A percentile compares a stretch with the other conserved stretches of the same genome.
Conservation (phyloP, 441 rosid species). For the Adansonia gregorii region DNA sequence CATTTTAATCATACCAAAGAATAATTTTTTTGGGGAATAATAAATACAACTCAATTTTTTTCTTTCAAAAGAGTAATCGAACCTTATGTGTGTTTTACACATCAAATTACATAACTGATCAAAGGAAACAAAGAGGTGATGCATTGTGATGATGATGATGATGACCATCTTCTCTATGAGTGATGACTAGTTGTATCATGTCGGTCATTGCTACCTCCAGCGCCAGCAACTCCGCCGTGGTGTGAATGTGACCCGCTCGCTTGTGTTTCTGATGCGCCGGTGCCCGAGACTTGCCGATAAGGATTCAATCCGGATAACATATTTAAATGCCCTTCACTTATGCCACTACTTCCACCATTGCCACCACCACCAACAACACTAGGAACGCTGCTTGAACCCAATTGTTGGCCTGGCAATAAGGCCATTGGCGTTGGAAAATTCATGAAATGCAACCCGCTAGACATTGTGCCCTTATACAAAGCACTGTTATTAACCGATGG, state of each 20-base stretch:
- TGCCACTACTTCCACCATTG: constrained; percentile 26
- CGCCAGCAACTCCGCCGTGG: constrained; percentile 31
- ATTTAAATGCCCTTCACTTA: constrained; percentile 56
- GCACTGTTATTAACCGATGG: constrained; percentile 55
- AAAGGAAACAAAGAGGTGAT: constrained; percentile 6
- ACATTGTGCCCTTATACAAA: constrained; percentile 52
- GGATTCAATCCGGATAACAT: constrained; percentile 63
- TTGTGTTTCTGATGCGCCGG: constrained; percentile 50
- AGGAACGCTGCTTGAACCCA: constrained; percentile 40
- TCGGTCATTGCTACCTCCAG: constrained; percentile 44
- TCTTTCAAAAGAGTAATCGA: constrained; percentile 40
- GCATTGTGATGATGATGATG: constrained; percentile 28
- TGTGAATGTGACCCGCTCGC: constrained; percentile 60
- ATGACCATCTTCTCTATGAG: constrained; percentile 37
- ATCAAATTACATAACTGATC: constrained; percentile 51
- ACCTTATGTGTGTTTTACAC: constrained; percentile 69
- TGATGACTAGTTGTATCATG: constrained; percentile 63
- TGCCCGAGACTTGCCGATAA: constrained; percentile 39
- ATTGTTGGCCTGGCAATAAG: constrained; percentile 58
- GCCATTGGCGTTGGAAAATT: constrained; percentile 75
- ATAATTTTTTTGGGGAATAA: constrained; percentile 8
- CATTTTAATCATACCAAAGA: constrained; percentile 50
- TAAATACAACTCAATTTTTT: constrained; percentile 37
- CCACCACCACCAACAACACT: constrained; percentile 17
- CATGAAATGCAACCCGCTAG: constrained; percentile 78